Percentiles rank a stretch among this genome's conserved stretches.
Evolutionary conservation across 164 flowering plant genomes (phyloP).

Genomic region (Houttuynia cordata): DNA sequence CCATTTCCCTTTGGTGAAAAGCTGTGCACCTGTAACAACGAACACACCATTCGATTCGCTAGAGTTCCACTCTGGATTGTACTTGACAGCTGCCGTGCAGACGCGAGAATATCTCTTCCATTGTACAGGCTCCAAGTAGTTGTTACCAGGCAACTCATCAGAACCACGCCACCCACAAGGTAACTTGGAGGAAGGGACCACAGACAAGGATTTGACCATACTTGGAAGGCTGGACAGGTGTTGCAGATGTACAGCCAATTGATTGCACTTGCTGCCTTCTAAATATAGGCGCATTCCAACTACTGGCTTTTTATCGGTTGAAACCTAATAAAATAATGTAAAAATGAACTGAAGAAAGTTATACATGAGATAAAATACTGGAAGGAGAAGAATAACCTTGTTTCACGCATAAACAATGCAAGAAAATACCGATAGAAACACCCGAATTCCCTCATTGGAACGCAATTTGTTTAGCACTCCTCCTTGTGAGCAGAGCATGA

Average conservation of each 20-base stretch:
- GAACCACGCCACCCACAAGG: conserved; percentile 65
- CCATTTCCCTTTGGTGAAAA: conserved; percentile 58
- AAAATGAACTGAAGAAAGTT: neutral
- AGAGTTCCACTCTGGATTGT: conserved; percentile 57
- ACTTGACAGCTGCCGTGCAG: conserved; percentile 57
- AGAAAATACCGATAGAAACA: too few species aligned
- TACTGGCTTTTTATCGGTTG: conserved; percentile 56
- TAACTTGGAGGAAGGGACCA: conserved; percentile 3
- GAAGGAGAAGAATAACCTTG: neutral
- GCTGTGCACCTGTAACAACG: conserved; percentile 84
- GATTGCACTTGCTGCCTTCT: conserved; percentile 78
- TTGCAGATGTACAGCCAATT: conserved; percentile 67
- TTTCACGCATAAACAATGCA: too few species aligned
- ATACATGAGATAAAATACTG: neutral
- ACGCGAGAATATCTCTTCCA: conserved; percentile 66
- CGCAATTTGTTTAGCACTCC: too few species aligned
- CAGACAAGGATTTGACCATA: conserved; percentile 22
- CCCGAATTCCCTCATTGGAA: too few species aligned
- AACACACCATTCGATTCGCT: conserved; percentile 41
- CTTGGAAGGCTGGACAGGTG: conserved; percentile 74
- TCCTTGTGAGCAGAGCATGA: too few species aligned
- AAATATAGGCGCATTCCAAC: conserved; percentile 69
- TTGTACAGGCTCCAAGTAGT: conserved; percentile 49
- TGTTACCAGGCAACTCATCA: conserved; percentile 37
- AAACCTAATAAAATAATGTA: conserved; percentile 29